Conservation (phyloP, 2,329 filamentous ascomycete genomes). For the Fusarium veterinarium region DNA sequence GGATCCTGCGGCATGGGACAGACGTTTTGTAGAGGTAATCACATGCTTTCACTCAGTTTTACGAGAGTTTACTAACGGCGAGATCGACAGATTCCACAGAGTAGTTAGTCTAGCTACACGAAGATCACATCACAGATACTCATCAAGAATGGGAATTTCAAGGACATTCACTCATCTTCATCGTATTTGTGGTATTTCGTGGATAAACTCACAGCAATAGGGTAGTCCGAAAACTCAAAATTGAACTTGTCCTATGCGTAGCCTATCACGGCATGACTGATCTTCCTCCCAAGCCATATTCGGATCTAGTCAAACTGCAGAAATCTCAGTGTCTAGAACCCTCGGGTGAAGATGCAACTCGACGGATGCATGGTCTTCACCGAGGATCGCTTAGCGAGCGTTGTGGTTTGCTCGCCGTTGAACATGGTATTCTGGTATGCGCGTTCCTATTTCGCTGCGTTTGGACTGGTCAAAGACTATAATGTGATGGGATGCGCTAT, state of each 20-base stretch:
- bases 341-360: too few relatives aligned
- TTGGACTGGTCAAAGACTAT: background rate
- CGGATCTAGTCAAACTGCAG: background rate
- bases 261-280: background rate
- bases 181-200: background rate
- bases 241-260: background rate
- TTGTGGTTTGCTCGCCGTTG: background rate
- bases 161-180: background rate
- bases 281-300: background rate
- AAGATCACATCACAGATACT: background rate
- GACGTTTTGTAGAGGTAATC: background rate
- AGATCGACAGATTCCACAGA: background rate
- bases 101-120: background rate
- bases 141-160: background rate
- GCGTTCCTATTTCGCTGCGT: background rate
- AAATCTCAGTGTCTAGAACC: background rate
- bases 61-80: background rate
- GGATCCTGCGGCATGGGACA: background rate
- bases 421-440: background rate
- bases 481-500: background rate
- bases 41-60: background rate
- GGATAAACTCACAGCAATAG: background rate
- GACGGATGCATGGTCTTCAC: background rate
- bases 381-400: background rate
- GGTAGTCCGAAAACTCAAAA: background rate